Base-by-base conservation (phyloP, 805 yeast genomes). In the Candida alai region DNA sequence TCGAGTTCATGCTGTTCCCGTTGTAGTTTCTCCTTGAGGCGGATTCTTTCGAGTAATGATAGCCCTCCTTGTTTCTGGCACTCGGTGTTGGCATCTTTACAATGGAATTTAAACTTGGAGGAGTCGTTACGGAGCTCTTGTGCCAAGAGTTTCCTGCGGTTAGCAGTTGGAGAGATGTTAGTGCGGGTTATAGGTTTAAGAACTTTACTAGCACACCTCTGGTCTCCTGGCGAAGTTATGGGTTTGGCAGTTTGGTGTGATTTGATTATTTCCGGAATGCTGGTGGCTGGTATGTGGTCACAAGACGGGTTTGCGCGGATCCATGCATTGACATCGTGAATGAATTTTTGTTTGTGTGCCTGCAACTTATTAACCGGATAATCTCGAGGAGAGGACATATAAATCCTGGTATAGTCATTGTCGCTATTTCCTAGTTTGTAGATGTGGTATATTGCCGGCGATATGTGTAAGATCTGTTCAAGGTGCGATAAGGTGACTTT, bases 41-140 rank as follows among this genome's bases (percentile, higher is more conserved):
- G 54, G 23, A 66, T 64, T 15, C 71, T 43, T 38, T 66, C 69
- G 4, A 65, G 45, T 5, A 65, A 44, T 4, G 62, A 51, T 4
- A 61, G 43, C 1, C 68, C 68, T 13, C 42, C 45, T 24, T 36
- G 40, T 19, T 47, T 49, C 14, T 28, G 37, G 18, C 40, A 39
- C 35, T 53, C 47, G 1, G 14, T 24, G 8, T 25, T 22, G 32
- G 48, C 60, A 18, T 35, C 39, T 29, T 48, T 51, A 24, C 55
- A 62, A 28, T 54, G 54, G 39, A 65, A 70, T 25, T 47, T 49
- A 47, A 62, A 70, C 30, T 58, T 62, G 1, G 59, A 44, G 9
- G 60, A 39, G 20, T 56, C 56, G 40, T 70, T 71, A 34, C 53
- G 51, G 30, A 65, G 42, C 2, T 39, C 42, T 9, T 37, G 35